Evolutionary conservation across 31 red algal genomes (phyloP), one percentile per base, ranked within the genome.

Genomic region (Asparagopsis taxiformis): DNA sequence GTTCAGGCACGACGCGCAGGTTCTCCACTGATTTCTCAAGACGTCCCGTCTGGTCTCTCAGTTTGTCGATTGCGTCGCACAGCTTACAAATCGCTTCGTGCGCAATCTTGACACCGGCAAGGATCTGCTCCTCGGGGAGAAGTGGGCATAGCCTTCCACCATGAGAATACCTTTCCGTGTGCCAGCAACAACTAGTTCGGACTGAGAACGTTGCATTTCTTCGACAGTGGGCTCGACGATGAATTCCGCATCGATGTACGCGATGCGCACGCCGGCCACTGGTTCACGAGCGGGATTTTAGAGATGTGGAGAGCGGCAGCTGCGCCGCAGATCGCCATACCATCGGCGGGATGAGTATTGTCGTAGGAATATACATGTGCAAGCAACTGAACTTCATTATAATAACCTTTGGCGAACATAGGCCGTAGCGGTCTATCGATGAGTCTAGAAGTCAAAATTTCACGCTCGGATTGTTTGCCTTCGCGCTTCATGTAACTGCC

Each of bases 371-470:
- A 87, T 31, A 98, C 77, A 37, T 69, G 62, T 1, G 90, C 70
- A 15, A 98, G 39, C 11, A 98, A 21, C 52, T 98, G 94, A 31
- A 71, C 64, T 32, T 98, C 94, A 41, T 94, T 76, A 59, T 62
- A 87, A 31, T 80, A 98, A 20, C 94, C 94, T 0, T 96, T 68
- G 48, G 49, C 59, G 71, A 95, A 72, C 85, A 88, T 64, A 55
- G 95, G 96, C 51, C 96, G 72, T 25, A 99, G 59, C 3, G 96
- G 62, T 16, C 96, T 80, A 55, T 99, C 96, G 33, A 95, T 93
- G 10, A 95, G 56, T 23, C 96, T 80, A 0, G 77, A 77, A 3
- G 74, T 69, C 16, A 99, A 81, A 56, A 89, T 67, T 70, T 99
- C 96, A 11, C 68, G 65, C 58, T 99, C 91, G 0, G 64, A 71